A percentile compares a stretch with the other conserved stretches of the same genome.
These are phyloP conservation scores for Lolium multiflorum DNA, from an alignment of 176 grass and related monocot species.

Conservation along the genomic window DNA sequence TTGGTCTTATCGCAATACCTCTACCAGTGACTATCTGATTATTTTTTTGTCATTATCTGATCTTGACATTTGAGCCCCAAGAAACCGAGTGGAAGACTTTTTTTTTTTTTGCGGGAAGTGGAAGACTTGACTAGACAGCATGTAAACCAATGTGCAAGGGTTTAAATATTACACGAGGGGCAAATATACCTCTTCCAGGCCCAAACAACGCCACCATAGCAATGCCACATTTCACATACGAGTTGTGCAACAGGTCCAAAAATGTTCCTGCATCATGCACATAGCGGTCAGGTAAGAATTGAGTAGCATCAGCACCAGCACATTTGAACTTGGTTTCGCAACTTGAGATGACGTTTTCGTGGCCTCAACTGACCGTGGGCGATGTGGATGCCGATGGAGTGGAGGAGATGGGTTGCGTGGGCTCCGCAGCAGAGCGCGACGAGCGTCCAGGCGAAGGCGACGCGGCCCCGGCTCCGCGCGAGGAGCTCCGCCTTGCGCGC, in stretches of 20 bases:
- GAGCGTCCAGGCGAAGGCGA: constrained; percentile 95
- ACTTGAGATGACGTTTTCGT: background rate
- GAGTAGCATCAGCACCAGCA: background rate
- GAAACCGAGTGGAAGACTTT: background rate
- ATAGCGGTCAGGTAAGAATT: constrained; percentile 14
- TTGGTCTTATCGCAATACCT: background rate
- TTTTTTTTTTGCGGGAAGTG: too few relatives aligned
- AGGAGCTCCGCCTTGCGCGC: constrained; percentile 85
- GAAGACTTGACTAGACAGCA: constrained; percentile 15
- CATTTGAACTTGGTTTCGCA: background rate
- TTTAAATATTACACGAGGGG: background rate
- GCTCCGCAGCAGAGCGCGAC: constrained; percentile 96
- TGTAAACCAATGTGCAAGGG: background rate
- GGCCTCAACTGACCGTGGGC: constrained; percentile 65
- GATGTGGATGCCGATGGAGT: constrained; percentile 86
- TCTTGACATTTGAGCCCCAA: background rate
- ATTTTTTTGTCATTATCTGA: background rate
- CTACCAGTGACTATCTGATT: background rate
- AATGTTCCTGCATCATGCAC: constrained; percentile 57
- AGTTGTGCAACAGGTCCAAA: constrained; percentile 81
- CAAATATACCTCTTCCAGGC: constrained; percentile 83
- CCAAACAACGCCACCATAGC: constrained; percentile 78
- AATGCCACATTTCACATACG: constrained; percentile 91
- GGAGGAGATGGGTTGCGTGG: constrained; percentile 80
- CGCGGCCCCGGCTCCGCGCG: constrained; percentile 66